Evolutionary conservation across 140 eudicot genomes (phyloP).

Genomic region (Ambrosia hybrid): DNA sequence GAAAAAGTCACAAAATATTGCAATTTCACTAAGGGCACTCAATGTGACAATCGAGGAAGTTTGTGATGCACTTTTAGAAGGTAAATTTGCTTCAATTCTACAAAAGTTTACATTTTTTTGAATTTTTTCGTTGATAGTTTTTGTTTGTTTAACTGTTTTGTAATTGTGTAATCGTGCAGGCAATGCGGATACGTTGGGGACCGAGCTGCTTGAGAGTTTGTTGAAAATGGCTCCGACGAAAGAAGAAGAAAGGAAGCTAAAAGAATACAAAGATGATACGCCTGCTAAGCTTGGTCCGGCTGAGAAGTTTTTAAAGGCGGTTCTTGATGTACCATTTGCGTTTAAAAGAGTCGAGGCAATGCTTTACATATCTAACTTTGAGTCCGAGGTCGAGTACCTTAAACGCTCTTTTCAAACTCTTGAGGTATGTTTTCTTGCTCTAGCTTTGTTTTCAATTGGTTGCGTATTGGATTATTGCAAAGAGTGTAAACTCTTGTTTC

Average conservation of each 20-base stretch:
- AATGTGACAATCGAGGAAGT: slow-evolving; percentile 92
- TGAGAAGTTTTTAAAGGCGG: slow-evolving; percentile 85
- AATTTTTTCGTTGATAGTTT: neutral
- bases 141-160: neutral
- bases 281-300: slow-evolving; percentile 90
- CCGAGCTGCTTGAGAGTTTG: slow-evolving; percentile 96
- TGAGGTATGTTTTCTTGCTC: slow-evolving; percentile 60
- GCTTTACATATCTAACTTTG: slow-evolving; percentile 90
- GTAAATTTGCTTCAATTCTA: slow-evolving; percentile 34
- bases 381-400: slow-evolving; percentile 92
- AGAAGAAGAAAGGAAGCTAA: slow-evolving; percentile 90
- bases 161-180: slow-evolving; percentile 41
- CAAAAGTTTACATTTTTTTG: neutral
- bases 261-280: slow-evolving; percentile 83
- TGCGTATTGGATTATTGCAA: slow-evolving; percentile 1
- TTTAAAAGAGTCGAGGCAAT: slow-evolving; percentile 86
- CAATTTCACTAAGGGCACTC: slow-evolving; percentile 84
- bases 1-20: slow-evolving; percentile 87
- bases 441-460: neutral
- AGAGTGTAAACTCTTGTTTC: neutral
- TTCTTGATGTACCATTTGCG: slow-evolving; percentile 89
- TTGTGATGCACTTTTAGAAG: slow-evolving; percentile 93
- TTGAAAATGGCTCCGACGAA: slow-evolving; percentile 95
- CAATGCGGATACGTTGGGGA: slow-evolving; percentile 81
- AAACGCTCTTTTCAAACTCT: slow-evolving; percentile 80